phyloP scores from a whole-genome alignment of 441 rosid genomes.

The Melastoma candidum region DNA sequence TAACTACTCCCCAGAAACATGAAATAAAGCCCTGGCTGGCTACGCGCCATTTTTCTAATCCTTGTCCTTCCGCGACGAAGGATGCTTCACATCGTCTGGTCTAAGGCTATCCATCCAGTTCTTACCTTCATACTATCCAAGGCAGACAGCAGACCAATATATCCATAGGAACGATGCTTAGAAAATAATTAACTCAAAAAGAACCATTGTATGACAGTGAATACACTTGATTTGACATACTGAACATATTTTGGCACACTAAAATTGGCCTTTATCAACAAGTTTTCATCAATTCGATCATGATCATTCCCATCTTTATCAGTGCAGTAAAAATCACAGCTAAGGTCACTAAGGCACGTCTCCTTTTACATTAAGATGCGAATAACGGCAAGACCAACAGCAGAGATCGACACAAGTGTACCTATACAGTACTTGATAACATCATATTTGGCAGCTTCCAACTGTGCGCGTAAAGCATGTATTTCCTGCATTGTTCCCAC shows the following conservation, averaged over 20 bases:
- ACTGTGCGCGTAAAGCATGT: conserved; percentile 71
- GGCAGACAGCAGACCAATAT: background rate
- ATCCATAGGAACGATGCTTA: background rate
- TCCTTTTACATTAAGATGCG: conserved; percentile 56
- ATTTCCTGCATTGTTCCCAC: conserved; percentile 43
- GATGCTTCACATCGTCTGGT: no score
- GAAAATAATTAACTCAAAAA: background rate
- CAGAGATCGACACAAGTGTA: conserved; percentile 76
- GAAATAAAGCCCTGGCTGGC: conserved; percentile 2
- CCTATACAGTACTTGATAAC: conserved; percentile 89
- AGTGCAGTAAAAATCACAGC: no score
- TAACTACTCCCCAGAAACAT: conserved; percentile 22
- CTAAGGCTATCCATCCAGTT: background rate
- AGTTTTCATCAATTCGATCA: no score
- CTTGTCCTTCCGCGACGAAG: no score
- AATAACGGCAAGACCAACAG: conserved; percentile 72
- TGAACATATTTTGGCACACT: background rate
- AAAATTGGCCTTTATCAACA: conserved; percentile 4
- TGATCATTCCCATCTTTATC: no score
- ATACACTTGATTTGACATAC: conserved; percentile 6
- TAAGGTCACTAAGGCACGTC: background rate
- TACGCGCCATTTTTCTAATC: no score
- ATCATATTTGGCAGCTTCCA: conserved; percentile 83
- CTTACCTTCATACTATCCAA: background rate
- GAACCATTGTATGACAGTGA: conserved; percentile 2